Conservation (phyloP, 768 basidiomycete species). For the Leccinum ochraceum region DNA sequence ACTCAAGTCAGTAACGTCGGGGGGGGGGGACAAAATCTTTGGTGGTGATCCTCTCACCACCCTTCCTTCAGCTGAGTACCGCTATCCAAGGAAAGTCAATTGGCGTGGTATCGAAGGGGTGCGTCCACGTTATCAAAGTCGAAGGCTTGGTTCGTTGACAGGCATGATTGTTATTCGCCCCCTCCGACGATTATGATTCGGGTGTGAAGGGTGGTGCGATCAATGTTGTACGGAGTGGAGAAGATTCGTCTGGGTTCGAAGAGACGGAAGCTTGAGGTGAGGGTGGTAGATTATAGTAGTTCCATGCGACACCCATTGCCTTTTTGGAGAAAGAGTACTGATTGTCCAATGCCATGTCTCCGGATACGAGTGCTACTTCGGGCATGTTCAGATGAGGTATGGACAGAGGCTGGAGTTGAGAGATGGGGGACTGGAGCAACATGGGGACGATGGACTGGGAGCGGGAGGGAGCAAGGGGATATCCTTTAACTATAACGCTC, state of each 20-base stretch:
- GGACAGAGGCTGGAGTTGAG: conserved; percentile 37
- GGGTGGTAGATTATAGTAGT: conserved; percentile 50
- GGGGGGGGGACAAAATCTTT: conserved; percentile 60
- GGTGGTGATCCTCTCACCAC: conserved; percentile 52
- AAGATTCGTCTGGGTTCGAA: conserved; percentile 47
- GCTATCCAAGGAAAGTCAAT: conserved; percentile 36
- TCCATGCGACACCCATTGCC: conserved; percentile 44
- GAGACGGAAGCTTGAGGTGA: conserved; percentile 50
- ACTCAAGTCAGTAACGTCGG: too few species aligned
- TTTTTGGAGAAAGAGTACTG: conserved; percentile 38
- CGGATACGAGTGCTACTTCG: conserved; percentile 57
- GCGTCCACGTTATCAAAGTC: conserved; percentile 43
- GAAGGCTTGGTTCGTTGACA: conserved; percentile 75
- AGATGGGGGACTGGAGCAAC: conserved; percentile 15
- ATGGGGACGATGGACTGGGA: conserved; percentile 11
- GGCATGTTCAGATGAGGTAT: conserved; percentile 60
- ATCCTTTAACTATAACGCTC: conserved; percentile 21
- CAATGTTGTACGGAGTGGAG: conserved; percentile 43
- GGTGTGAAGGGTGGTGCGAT: conserved; percentile 55
- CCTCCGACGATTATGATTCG: conserved; percentile 42
- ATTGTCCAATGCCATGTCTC: conserved; percentile 51
- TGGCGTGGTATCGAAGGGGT: conserved; percentile 33
- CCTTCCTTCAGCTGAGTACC: conserved; percentile 30
- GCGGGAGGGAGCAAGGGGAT: conserved; percentile 20
- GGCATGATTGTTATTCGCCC: conserved; percentile 51